Conservation (phyloP, 441 rosid genomes). For the Erysimum pusillum region DNA sequence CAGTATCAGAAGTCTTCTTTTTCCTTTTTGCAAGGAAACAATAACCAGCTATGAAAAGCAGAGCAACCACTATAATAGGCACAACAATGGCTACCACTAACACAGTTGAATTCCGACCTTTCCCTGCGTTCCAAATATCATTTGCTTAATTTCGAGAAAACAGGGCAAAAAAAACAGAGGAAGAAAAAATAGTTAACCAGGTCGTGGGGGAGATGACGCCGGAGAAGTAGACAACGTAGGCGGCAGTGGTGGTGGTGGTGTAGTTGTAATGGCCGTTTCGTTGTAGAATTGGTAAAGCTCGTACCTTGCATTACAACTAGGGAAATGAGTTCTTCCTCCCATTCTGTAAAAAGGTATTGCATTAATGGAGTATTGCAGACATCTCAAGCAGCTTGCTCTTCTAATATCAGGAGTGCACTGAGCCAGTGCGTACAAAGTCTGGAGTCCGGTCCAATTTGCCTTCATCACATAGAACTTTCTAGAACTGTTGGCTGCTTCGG, state of each 20-base stretch:
- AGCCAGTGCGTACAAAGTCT: background rate
- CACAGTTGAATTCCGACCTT: slow-evolving; percentile 7
- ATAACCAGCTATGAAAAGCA: slow-evolving; percentile 27
- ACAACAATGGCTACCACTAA: slow-evolving; percentile 32
- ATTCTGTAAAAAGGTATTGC: background rate
- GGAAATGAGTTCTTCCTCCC: slow-evolving; percentile 11
- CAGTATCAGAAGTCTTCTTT: slow-evolving; percentile 7
- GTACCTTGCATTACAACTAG: slow-evolving; percentile 32
- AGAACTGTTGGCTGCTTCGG: background rate
- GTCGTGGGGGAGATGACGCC: background rate
- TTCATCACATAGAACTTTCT: background rate
- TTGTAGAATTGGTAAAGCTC: slow-evolving; percentile 37
- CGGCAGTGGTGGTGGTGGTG: background rate
- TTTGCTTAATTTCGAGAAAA: background rate
- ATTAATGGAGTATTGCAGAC: slow-evolving; percentile 2
- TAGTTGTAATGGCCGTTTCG: background rate
- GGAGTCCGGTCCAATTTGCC: background rate
- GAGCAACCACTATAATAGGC: slow-evolving; percentile 13
- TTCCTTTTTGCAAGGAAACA: slow-evolving; percentile 30
- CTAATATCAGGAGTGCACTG: slow-evolving; percentile 45
- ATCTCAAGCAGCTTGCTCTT: slow-evolving; percentile 15
- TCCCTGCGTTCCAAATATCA: slow-evolving; percentile 31
- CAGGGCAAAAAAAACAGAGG: background rate
- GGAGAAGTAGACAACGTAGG: background rate
- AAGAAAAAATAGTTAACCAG: slow-evolving; percentile 8